Conservation (phyloP, 176 grass and related monocot species). For the Secale cereale region DNA sequence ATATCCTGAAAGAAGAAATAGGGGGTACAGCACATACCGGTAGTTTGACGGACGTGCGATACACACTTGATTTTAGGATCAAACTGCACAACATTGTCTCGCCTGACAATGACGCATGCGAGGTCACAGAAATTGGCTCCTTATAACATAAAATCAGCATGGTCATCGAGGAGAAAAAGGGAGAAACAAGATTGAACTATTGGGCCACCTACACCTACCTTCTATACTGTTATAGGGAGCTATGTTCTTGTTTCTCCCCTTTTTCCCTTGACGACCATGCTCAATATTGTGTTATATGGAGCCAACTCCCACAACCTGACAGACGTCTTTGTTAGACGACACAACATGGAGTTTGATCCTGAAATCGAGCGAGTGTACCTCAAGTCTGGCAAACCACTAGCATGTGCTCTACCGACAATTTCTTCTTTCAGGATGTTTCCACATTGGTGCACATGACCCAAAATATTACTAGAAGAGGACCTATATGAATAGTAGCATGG, state of each 20-base stretch:
- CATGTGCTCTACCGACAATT: no score
- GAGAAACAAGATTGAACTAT: no score
- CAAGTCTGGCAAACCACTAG: background rate
- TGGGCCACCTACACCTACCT: no score
- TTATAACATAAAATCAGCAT: background rate
- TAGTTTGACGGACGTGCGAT: background rate
- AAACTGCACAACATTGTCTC: background rate
- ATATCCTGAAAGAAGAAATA: background rate
- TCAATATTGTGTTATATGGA: background rate
- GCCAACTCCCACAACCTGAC: background rate
- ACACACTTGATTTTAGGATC: background rate
- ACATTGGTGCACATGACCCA: no score
- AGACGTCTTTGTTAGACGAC: background rate
- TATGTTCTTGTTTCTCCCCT: no score
- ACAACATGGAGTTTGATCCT: background rate
- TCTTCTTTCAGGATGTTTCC: no score
- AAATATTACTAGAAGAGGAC: no score
- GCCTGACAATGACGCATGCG: background rate
- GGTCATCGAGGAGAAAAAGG: no score
- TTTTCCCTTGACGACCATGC: background rate
- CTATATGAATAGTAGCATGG: no score
- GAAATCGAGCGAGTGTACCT: background rate
- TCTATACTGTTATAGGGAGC: no score
- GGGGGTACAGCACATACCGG: background rate
- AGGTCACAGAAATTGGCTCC: background rate